phyloP scores from a whole-genome alignment of 2,329 filamentous ascomycete species.

The Arachnomyces sp. region DNA sequence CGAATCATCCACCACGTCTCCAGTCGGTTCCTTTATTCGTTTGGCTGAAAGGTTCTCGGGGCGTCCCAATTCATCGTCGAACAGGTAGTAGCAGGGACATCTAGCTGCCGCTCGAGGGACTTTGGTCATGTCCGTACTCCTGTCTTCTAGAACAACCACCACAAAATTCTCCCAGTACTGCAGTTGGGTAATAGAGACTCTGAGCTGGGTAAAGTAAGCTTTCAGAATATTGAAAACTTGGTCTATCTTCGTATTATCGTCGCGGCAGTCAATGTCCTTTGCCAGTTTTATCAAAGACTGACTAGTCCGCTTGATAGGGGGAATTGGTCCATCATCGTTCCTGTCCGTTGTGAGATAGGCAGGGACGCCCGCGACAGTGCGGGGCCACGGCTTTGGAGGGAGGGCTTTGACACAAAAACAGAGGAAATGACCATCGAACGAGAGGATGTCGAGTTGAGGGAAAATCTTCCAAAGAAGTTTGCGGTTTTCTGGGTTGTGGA shows the following conservation, averaged over 20 bases:
- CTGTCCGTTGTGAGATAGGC: conserved; percentile 9
- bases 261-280: conserved; percentile 5
- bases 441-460: background rate
- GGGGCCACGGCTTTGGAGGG: conserved; percentile 7
- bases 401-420: conserved; percentile 1
- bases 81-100: conserved; percentile 11
- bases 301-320: conserved; percentile 4
- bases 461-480: background rate
- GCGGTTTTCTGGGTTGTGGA: conserved; percentile 1
- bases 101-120: conserved; percentile 8
- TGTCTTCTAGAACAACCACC: conserved; percentile 11
- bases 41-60: background rate
- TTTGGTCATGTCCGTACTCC: conserved; percentile 2
- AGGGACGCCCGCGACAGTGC: conserved; percentile 7
- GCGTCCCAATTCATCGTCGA: conserved; percentile 7
- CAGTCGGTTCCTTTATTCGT: background rate
- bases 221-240: conserved; percentile 8
- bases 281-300: conserved; percentile 2
- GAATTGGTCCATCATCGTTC: conserved; percentile 5
- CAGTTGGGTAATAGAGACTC: conserved; percentile 11
- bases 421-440: conserved; percentile 1
- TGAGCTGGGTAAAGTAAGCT: conserved; percentile 7
- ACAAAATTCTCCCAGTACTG: conserved; percentile 11
- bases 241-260: conserved; percentile 2
- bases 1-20: conserved; percentile 6